phyloP scores from a whole-genome alignment of 2,329 filamentous ascomycete species.

The Polychaeton citri region DNA sequence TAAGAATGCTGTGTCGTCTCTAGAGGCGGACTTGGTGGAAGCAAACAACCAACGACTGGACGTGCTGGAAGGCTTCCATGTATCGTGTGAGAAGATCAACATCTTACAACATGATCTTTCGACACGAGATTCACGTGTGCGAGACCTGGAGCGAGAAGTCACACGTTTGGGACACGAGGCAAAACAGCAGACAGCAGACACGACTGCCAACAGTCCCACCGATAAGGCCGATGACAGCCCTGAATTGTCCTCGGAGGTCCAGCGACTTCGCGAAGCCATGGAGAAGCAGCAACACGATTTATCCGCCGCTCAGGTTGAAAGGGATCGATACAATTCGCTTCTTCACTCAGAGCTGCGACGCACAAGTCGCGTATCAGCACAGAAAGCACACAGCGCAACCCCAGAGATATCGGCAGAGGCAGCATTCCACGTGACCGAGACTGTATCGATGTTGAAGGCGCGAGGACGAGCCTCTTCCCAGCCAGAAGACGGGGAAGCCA shows the following conservation, averaged over 20 bases:
- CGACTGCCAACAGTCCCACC: neutral
- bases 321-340: constrained; percentile 27
- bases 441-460: neutral
- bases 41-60: constrained; percentile 30
- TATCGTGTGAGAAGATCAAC: constrained; percentile 21
- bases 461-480: neutral
- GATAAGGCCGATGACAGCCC: too few relatives aligned
- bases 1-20: constrained; percentile 24
- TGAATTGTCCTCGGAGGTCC: too few relatives aligned
- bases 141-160: neutral
- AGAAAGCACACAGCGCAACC: constrained; percentile 4
- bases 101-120: neutral
- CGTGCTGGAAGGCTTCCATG: constrained; percentile 18
- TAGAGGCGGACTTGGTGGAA: constrained; percentile 26
- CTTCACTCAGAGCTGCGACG: constrained; percentile 28
- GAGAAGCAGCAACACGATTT: constrained; percentile 3
- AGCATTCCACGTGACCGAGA: constrained; percentile 1
- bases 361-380: constrained; percentile 15
- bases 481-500: neutral
- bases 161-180: neutral
- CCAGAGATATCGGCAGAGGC: constrained; percentile 9
- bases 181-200: constrained; percentile 1
- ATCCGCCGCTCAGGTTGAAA: constrained; percentile 17
- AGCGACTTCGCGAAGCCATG: constrained; percentile 1
- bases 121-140: neutral